These are phyloP conservation scores for Ambrosia hybrid DNA, from an alignment of 140 eudicot species.

Conservation along the genomic window DNA sequence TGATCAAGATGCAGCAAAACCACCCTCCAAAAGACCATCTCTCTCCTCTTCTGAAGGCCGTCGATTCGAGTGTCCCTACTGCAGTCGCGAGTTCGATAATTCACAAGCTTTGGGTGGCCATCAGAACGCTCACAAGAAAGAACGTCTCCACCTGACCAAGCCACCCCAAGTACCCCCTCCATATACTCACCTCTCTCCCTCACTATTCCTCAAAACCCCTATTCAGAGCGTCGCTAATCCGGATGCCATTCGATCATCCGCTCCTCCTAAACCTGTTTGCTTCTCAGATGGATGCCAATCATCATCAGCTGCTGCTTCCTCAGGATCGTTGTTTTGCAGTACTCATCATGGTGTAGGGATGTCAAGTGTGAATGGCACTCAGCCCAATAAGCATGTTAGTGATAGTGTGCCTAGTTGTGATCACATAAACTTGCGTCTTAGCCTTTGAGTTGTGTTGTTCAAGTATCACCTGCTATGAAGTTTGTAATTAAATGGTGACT, in stretches of 20 bases:
- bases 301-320: constrained; percentile 7
- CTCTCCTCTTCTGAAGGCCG: constrained; percentile 39
- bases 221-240: constrained; percentile 14
- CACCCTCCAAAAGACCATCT: constrained; percentile 41
- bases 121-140: constrained; percentile 77
- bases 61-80: constrained; percentile 74
- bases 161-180: constrained; percentile 45
- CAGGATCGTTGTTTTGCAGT: constrained; percentile 34
- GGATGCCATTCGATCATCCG: constrained; percentile 31
- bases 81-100: constrained; percentile 67
- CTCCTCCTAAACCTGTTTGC: constrained; percentile 51
- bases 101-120: constrained; percentile 85
- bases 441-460: constrained; percentile 36
- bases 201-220: too few species aligned
- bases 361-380: constrained; percentile 4
- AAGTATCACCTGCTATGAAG: neutral
- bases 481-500: neutral
- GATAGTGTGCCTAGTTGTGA: constrained; percentile 40
- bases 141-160: constrained; percentile 48
- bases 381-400: neutral
- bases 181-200: too few species aligned
- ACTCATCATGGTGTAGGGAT: constrained; percentile 32
- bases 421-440: constrained; percentile 60
- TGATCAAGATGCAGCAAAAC: constrained; percentile 30
- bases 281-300: constrained; percentile 38